Base-by-base conservation (phyloP, 2,329 filamentous ascomycete genomes). In the Botrytis porri region DNA sequence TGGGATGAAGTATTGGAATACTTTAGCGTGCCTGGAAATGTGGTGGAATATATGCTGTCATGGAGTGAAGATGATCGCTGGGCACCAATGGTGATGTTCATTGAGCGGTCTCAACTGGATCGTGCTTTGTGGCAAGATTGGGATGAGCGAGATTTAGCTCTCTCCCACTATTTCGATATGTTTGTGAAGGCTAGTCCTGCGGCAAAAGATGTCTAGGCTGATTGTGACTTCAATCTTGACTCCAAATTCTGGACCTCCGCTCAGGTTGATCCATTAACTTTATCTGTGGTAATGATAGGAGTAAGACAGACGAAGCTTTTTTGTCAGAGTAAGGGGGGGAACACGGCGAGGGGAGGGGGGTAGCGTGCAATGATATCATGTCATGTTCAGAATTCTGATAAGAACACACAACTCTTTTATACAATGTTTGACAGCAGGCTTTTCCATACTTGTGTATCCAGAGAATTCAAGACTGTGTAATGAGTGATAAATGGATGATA, bases 41-140 rank as follows among this genome's bases (percentile, higher is more conserved):
- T 32, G 1, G 35, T 18, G 5, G 65, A 67, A n/a, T 16, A 8
- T 4, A 67, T 67, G 48, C n/a, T 57, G 25, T 41, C 16, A 41
- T 67, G 48, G 48, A 20, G 10, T 41, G 48, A 67, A n/a, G 48
- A 67, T 25, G 35, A 57, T 1, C 65, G 65, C 7, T 67, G 48
- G 35, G n/a, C 35, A 2, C 65, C 65, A 4, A 39, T 67, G 35
- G 48, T 67, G 16, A 67, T 57, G 35, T 67, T 67, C 18, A 25
- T 67, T 67, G 65, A 67, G 65, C 48, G 48, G 6, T 67, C 25
- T 51, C 48, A 67, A 37, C 32, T 67, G 16, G 10, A 57, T 29
- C n/a, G 4, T 20, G 35, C 35, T 22, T 25, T 67, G 25, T 67
- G 65, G 48, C 35, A 67, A 22, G n/a, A 41, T 29, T 67, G 65